Conservation (phyloP, 257 asterid species). For the Paraleonurus japonicus region DNA sequence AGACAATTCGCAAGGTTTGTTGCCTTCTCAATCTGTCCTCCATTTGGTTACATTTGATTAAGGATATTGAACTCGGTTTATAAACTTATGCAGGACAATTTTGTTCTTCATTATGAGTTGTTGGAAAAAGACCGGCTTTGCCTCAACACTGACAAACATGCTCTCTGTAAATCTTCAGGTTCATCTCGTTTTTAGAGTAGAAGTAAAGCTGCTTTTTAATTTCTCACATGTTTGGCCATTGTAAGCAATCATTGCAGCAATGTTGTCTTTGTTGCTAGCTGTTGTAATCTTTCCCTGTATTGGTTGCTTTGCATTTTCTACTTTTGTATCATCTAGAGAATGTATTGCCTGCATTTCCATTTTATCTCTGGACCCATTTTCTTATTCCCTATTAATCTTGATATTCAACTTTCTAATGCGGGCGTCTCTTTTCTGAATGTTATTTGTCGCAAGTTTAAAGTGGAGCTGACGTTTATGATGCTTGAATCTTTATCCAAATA, state of each 20-base stretch:
- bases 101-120: slow-evolving; percentile 77
- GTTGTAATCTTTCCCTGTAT: slow-evolving; percentile 29
- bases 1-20: slow-evolving; percentile 87
- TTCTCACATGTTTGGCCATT: slow-evolving; percentile 23
- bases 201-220: slow-evolving; percentile 31
- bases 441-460: not conserved
- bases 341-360: slow-evolving; percentile 9
- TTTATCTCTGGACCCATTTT: not conserved
- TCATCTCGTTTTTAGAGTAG: slow-evolving; percentile 37
- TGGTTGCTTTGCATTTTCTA: slow-evolving; percentile 11
- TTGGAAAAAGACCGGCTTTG: slow-evolving; percentile 80
- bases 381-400: not conserved
- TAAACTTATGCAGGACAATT: slow-evolving; percentile 78
- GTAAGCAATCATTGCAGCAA: slow-evolving; percentile 41
- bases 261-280: slow-evolving; percentile 31
- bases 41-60: not conserved
- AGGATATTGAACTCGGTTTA: not conserved
- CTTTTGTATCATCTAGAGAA: slow-evolving; percentile 4
- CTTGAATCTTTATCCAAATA: not conserved
- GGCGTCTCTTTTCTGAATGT: not conserved
- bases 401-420: not conserved
- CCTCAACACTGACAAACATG: slow-evolving; percentile 61
- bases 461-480: not conserved
- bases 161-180: slow-evolving; percentile 45
- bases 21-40: not conserved